A percentile compares a stretch with the other conserved stretches of the same genome.
Evolutionary conservation across 2,329 filamentous ascomycete genomes (phyloP).

Genomic region (Pseudopyricularia cyperi): DNA sequence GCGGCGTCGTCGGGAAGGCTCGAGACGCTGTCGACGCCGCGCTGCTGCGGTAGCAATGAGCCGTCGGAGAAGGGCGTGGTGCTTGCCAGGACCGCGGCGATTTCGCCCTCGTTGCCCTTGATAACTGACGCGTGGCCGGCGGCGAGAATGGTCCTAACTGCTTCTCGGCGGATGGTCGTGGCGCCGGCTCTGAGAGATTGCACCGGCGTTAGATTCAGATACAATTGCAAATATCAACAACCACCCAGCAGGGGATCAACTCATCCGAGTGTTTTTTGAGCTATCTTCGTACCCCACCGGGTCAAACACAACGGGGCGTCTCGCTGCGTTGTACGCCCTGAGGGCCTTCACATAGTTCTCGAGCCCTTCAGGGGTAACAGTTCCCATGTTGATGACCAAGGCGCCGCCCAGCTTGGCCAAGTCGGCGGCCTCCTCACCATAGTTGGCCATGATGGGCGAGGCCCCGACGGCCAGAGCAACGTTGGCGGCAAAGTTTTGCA

Average conservation of each 20-base stretch:
- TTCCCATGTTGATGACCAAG: slow-evolving; percentile 92
- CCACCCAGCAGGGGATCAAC: no score
- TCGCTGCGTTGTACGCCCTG: slow-evolving; percentile 65
- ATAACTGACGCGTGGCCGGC: slow-evolving; percentile 74
- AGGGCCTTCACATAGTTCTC: slow-evolving; percentile 62
- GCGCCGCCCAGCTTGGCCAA: slow-evolving; percentile 65
- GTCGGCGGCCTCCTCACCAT: slow-evolving; percentile 69
- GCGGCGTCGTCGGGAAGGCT: slow-evolving; percentile 31
- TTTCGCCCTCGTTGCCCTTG: slow-evolving; percentile 89
- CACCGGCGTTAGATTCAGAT: not conserved
- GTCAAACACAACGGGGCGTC: slow-evolving; percentile 70
- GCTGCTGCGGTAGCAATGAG: slow-evolving; percentile 40
- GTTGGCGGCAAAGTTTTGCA: slow-evolving; percentile 90
- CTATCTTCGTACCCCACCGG: slow-evolving; percentile 56
- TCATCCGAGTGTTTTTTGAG: no score
- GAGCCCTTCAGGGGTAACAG: slow-evolving; percentile 63
- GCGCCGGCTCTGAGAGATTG: slow-evolving; percentile 51
- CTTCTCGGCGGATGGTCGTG: slow-evolving; percentile 57
- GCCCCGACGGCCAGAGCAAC: slow-evolving; percentile 74
- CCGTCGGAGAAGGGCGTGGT: slow-evolving; percentile 8
- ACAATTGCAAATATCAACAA: not conserved
- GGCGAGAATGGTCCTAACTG: slow-evolving; percentile 57
- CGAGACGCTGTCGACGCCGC: slow-evolving; percentile 66
- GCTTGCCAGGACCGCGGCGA: slow-evolving; percentile 48
- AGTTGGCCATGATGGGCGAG: slow-evolving; percentile 89